Evolutionary conservation across 371 early-diverging fungal species (phyloP).

Genomic region (Mortierella sp.): DNA sequence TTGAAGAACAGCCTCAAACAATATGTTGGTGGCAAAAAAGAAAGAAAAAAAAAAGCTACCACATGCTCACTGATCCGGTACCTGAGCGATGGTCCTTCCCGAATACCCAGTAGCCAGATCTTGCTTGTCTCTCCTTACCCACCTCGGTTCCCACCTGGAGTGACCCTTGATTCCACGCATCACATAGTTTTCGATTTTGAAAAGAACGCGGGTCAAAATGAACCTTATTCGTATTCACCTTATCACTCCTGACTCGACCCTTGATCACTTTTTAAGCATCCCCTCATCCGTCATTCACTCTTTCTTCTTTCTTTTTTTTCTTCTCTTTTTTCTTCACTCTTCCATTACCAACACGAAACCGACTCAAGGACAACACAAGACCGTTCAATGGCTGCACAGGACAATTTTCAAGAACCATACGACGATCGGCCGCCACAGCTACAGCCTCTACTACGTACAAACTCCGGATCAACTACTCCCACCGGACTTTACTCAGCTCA

Average conservation of each 20-base stretch:
- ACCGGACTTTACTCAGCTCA: not conserved
- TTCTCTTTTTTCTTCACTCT: not conserved
- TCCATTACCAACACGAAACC: not conserved
- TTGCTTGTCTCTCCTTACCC: not conserved
- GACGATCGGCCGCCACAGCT: constrained; percentile 8
- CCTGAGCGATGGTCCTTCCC: no score
- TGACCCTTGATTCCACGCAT: not conserved
- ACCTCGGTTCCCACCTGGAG: no score
- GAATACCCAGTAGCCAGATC: no score
- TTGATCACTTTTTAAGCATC: not conserved
- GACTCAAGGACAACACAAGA: not conserved
- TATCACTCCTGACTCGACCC: not conserved
- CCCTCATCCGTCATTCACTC: not conserved
- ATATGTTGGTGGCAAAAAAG: no score
- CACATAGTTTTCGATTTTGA: not conserved
- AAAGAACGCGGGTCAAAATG: not conserved
- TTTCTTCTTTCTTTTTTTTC: not conserved
- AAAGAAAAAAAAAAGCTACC: no score
- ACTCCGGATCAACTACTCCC: not conserved
- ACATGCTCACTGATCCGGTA: no score
- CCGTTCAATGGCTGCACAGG: not conserved
- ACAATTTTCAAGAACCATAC: not conserved
- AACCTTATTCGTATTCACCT: constrained; percentile 1
- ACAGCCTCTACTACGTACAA: not conserved
- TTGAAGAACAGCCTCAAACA: no score